phyloP scores from a whole-genome alignment of 169 alveolate species.

The Cryptosporidium andersoni region DNA sequence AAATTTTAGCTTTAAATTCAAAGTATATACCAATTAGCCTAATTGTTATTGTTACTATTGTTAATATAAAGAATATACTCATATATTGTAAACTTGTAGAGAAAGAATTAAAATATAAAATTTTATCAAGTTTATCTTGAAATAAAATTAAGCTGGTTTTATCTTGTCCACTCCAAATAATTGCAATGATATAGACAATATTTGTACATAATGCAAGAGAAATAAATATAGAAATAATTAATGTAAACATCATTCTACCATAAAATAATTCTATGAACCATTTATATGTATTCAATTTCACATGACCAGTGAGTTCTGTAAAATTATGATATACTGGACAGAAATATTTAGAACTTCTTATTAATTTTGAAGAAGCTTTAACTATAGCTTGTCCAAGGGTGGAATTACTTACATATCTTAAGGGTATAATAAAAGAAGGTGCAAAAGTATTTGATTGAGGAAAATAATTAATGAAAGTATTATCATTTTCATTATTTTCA shows the following conservation, averaged over 20 bases:
- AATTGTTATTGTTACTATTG: not conserved
- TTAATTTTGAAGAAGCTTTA: no score
- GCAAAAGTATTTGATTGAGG: no score
- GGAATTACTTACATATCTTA: no score
- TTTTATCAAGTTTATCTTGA: no score
- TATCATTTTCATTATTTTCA: no score
- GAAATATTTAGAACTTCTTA: no score
- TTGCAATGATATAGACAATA: conserved; percentile 10
- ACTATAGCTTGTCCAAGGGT: no score
- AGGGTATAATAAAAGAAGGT: no score
- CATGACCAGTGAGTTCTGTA: conserved; percentile 59
- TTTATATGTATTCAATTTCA: conserved; percentile 40
- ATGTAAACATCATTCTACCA: conserved; percentile 31
- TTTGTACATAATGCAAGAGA: not conserved
- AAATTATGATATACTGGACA: conserved; percentile 3
- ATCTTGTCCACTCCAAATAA: conserved; percentile 66
- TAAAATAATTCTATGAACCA: conserved; percentile 39
- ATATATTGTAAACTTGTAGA: conserved; percentile 19
- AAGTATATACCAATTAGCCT: conserved; percentile 14
- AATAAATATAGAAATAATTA: conserved; percentile 4
- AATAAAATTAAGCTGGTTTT: no score
- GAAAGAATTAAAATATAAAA: no score
- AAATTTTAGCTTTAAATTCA: conserved; percentile 30
- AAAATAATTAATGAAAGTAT: no score
- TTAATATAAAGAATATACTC: conserved; percentile 12